These are phyloP conservation scores for Aspergillus hiratsukae DNA, from an alignment of 2,329 filamentous ascomycete genomes.

Conservation along the genomic window DNA sequence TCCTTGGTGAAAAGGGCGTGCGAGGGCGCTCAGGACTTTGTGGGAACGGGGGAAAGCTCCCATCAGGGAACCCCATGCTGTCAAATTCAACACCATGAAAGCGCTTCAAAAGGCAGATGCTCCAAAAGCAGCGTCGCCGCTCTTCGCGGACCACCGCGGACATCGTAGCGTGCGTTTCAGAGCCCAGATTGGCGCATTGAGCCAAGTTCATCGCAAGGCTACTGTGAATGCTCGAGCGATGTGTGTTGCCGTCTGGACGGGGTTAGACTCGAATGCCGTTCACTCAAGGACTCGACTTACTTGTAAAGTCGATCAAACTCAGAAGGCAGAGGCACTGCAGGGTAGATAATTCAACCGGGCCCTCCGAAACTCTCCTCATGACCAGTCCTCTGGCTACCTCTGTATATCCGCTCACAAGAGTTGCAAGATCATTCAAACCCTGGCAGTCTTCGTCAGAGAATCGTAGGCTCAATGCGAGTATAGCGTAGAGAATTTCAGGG, in stretches of 20 bases:
- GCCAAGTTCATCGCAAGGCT: slow-evolving; percentile 45
- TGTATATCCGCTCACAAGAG: slow-evolving; percentile 33
- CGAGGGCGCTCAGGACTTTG: slow-evolving; percentile 31
- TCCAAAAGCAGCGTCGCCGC: slow-evolving; percentile 39
- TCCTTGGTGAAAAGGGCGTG: slow-evolving; percentile 18
- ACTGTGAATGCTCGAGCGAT: slow-evolving; percentile 42
- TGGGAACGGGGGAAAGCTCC: slow-evolving; percentile 36
- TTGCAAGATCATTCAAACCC: slow-evolving; percentile 17
- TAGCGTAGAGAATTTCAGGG: slow-evolving; percentile 31
- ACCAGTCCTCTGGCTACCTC: slow-evolving; percentile 35
- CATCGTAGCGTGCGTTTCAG: slow-evolving; percentile 25
- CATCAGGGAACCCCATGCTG: slow-evolving; percentile 35
- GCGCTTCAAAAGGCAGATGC: slow-evolving; percentile 41
- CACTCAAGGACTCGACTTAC: slow-evolving; percentile 20
- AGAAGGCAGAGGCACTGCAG: slow-evolving; percentile 40
- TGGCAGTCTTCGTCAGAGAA: slow-evolving; percentile 34
- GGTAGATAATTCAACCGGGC: slow-evolving; percentile 41
- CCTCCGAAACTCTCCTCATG: slow-evolving; percentile 36
- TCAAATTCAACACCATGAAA: slow-evolving; percentile 43
- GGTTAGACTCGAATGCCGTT: background rate
- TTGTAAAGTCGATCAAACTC: slow-evolving; percentile 40
- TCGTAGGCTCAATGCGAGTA: slow-evolving; percentile 41
- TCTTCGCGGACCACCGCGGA: slow-evolving; percentile 25
- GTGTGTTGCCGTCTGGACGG: slow-evolving; percentile 41
- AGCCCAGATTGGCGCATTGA: slow-evolving; percentile 42